Percentiles rank a stretch among this genome's conserved stretches.
Evolutionary conservation across 139 green algal species (phyloP).

Genomic region (Chlorella sp.): DNA sequence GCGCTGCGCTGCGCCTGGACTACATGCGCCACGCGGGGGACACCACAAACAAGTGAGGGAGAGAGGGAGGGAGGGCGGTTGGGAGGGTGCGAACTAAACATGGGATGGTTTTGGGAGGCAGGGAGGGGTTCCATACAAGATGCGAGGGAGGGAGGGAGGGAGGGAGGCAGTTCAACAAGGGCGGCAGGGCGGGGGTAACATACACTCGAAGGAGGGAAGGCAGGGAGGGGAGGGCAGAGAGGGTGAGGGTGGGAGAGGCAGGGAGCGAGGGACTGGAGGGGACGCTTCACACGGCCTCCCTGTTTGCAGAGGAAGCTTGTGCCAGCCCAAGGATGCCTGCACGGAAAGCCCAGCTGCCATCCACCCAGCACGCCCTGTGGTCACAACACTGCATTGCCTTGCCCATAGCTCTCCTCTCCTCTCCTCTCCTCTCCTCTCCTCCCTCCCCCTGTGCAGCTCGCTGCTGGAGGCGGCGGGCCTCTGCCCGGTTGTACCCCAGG

Average conservation of each 20-base stretch:
- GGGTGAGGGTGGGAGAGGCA: too few species aligned
- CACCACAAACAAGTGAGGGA: neutral
- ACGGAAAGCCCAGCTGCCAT: too few species aligned
- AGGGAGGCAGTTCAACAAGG: neutral
- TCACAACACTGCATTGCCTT: too few species aligned
- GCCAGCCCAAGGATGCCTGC: too few species aligned
- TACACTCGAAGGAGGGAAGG: neutral
- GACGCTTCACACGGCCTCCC: too few species aligned
- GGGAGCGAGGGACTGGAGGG: too few species aligned
- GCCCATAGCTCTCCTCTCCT: neutral
- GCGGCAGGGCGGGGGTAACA: too few species aligned
- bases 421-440: neutral
- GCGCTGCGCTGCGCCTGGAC: slow-evolving; percentile 15
- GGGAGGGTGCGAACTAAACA: too few species aligned
- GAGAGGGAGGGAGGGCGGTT: neutral
- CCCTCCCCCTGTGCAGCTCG: slow-evolving; percentile 36
- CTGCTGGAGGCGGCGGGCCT: slow-evolving; percentile 65
- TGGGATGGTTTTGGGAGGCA: too few species aligned
- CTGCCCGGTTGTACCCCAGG: slow-evolving; percentile 68
- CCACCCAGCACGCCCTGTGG: too few species aligned
- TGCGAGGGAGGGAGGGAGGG: neutral
- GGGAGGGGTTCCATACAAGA: too few species aligned
- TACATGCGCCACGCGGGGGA: slow-evolving; percentile 23
- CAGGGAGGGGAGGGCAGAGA: neutral
- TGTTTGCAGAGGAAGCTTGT: too few species aligned